Conservation (phyloP, 2,329 filamentous ascomycete genomes). For the Rachicladosporium sp. region DNA sequence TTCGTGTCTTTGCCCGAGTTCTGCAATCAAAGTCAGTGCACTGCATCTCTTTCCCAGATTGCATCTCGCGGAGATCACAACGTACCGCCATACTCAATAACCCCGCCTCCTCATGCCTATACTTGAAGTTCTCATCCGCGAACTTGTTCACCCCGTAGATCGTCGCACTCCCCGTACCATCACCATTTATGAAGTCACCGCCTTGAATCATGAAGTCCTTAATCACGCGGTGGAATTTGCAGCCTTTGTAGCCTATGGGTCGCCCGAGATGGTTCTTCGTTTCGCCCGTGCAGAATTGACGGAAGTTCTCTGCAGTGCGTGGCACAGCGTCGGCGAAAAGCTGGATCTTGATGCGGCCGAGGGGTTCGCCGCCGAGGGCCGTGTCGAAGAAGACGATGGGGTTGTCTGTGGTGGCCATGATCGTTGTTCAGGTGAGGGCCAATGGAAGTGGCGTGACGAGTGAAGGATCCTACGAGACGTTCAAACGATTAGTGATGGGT, state of each 20-base stretch:
- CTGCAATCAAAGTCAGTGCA: constrained; percentile 29
- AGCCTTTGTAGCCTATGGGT: constrained; percentile 87
- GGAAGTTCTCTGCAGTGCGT: constrained; percentile 90
- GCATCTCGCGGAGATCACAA: constrained; percentile 11
- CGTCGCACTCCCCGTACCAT: constrained; percentile 73
- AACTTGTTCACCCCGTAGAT: constrained; percentile 83
- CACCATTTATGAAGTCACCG: constrained; percentile 86
- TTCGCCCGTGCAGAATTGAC: constrained; percentile 93
- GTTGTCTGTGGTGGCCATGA: constrained; percentile 20
- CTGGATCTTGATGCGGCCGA: constrained; percentile 81
- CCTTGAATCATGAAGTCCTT: constrained; percentile 96
- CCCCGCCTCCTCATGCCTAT: constrained; percentile 58
- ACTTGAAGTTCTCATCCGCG: constrained; percentile 72
- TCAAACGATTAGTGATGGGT: too few relatives aligned
- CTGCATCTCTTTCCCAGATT: too few relatives aligned
- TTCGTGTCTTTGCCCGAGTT: constrained; percentile 89
- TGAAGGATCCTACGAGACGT: too few relatives aligned
- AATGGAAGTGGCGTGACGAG: too few relatives aligned
- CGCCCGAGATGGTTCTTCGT: constrained; percentile 63
- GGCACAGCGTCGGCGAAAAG: constrained; percentile 68
- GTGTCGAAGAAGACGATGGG: constrained; percentile 63
- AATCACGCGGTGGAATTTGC: constrained; percentile 90
- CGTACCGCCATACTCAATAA: constrained; percentile 86
- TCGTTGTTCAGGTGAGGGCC: too few relatives aligned
- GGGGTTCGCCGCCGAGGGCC: constrained; percentile 68